Percentiles rank a stretch among this genome's conserved stretches.
phyloP scores from a whole-genome alignment of 257 asterid genomes.

The Solanum sejunctum region DNA sequence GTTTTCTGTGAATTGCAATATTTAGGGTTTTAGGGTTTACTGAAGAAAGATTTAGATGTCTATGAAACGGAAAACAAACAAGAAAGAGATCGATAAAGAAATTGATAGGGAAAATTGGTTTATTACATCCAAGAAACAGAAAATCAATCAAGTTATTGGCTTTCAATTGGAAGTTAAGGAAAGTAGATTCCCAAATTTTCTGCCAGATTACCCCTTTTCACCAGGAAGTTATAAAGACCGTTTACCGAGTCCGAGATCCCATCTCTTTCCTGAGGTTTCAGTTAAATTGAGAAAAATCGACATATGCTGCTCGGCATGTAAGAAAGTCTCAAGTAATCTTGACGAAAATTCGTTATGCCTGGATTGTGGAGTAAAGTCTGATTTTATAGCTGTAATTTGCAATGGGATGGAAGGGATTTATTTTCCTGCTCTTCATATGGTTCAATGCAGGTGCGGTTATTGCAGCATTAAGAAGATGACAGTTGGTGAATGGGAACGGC shows the following conservation, averaged over 20 bases:
- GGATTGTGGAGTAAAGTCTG: neutral
- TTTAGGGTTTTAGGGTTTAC: neutral
- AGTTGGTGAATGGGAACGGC: neutral
- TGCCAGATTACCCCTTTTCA: neutral
- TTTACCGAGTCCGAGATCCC: neutral
- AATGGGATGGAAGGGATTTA: constrained; percentile 1
- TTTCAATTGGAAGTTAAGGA: neutral
- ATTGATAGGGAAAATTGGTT: neutral
- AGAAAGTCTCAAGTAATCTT: neutral
- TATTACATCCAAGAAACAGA: neutral
- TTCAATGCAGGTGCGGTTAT: neutral
- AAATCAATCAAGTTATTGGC: neutral
- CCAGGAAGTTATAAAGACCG: neutral
- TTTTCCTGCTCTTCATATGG: neutral
- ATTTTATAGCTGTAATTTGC: neutral
- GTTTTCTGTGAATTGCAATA: neutral
- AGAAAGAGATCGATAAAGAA: neutral
- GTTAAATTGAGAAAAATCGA: neutral
- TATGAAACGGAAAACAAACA: neutral
- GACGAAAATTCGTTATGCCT: neutral
- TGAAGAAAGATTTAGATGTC: neutral
- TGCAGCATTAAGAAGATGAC: neutral
- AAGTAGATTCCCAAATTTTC: neutral
- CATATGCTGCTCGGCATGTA: neutral
- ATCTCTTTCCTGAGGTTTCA: neutral